A percentile compares a stretch with the other conserved stretches of the same genome.
These are phyloP conservation scores for Scleromitrula shiraiana DNA, from an alignment of 2,329 filamentous ascomycete species.

Conservation along the genomic window DNA sequence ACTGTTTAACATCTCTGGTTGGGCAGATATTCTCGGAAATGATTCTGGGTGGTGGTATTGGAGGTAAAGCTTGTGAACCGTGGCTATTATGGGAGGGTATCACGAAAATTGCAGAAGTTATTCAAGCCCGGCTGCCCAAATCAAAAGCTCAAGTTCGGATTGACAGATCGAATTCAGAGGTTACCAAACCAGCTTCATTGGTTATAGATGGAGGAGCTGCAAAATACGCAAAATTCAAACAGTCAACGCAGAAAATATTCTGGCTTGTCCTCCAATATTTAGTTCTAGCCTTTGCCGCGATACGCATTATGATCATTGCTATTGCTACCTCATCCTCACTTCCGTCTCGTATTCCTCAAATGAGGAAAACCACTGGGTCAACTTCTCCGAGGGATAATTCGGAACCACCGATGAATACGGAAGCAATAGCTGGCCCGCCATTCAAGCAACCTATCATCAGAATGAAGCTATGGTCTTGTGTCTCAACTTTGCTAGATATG, in stretches of 20 bases:
- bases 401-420: conserved; percentile 11
- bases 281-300: conserved; percentile 45
- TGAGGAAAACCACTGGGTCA: conserved; percentile 19
- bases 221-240: conserved; percentile 17
- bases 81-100: conserved; percentile 85
- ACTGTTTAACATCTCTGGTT: conserved; percentile 74
- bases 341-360: conserved; percentile 42
- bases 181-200: conserved; percentile 13
- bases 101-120: conserved; percentile 55
- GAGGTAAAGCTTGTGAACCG: conserved; percentile 73
- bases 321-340: conserved; percentile 61
- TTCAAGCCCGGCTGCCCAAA: conserved; percentile 32
- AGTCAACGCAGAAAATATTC: conserved; percentile 31
- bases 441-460: conserved; percentile 45
- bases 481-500: conserved; percentile 65
- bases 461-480: conserved; percentile 70
- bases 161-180: conserved; percentile 29
- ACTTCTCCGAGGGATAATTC: conserved; percentile 21
- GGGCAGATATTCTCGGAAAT: conserved; percentile 84
- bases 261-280: conserved; percentile 45
- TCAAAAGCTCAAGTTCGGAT: conserved; percentile 25
- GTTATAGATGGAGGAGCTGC: conserved; percentile 13
- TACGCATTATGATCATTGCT: conserved; percentile 58
- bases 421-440: conserved; percentile 13
- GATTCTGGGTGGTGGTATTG: conserved; percentile 74